Evolutionary conservation across 73 alveolate species (phyloP).

Genomic region (Paramecium primaurelia): DNA sequence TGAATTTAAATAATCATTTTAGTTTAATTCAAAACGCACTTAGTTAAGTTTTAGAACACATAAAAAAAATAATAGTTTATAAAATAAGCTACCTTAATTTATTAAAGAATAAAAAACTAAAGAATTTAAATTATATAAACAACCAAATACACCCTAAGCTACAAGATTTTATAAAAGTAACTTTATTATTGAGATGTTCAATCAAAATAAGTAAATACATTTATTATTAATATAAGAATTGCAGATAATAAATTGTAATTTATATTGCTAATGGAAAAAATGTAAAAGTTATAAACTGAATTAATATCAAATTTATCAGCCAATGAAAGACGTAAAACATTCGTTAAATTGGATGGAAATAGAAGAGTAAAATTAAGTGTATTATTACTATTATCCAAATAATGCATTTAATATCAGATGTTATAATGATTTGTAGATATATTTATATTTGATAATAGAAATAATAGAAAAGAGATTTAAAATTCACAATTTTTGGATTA

Average conservation of each 20-base stretch:
- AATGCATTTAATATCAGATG: not conserved
- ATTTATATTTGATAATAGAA: not conserved
- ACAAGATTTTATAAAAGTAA: not conserved
- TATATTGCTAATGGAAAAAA: not conserved
- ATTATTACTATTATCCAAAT: not conserved
- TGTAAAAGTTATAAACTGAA: not conserved
- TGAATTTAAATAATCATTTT: not conserved
- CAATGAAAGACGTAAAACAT: slow-evolving; percentile 1
- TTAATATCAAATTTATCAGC: not conserved
- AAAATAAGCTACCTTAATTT: not conserved
- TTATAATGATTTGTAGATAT: not conserved
- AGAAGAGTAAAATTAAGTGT: slow-evolving; percentile 8
- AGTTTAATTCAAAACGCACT: not conserved
- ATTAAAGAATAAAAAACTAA: not conserved
- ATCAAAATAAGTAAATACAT: not conserved
- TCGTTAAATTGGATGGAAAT: not conserved
- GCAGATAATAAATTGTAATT: not conserved
- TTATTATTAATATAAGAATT: not conserved
- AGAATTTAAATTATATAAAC: not conserved
- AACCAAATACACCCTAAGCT: slow-evolving; percentile 9
- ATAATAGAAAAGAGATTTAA: not conserved
- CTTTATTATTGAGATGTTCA: not conserved
- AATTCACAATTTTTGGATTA: not conserved
- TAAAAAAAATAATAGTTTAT: not conserved
- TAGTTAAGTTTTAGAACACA: not conserved